Base-by-base conservation (phyloP, 1,284 basidiomycete genomes). In the Trichosporon sp. region DNA sequence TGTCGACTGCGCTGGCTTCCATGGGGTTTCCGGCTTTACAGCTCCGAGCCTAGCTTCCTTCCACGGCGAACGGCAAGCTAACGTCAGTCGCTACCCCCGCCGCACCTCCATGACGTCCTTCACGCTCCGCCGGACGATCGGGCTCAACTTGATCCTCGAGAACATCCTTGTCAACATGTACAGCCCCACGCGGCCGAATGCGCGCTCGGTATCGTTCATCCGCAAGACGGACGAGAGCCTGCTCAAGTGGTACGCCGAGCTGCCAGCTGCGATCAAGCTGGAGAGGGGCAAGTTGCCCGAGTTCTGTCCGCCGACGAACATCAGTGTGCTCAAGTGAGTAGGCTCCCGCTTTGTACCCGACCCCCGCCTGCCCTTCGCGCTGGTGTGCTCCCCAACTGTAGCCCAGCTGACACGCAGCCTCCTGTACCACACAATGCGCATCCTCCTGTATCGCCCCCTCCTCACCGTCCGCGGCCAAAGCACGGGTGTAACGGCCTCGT, bases 101-200 rank as follows among this genome's bases (percentile, higher is more conserved):
- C 62, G 61, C 5, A 60, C 59, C 6, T 58, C 59, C 9, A 59
- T 63, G 61, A 66, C 61, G 13, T 60, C 59, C 14, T 69, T 54
- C 23, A 54, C 63, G 21, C 60, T 68, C 25, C 54, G 58, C 4
- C 64, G 69, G 54, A 63, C 63, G 6, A 44, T 63, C 21, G 52
- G 61, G 44, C 68, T 71, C 3, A 65, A 71, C 56, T 60, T 66
- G 52, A 71, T 71, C 56, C 68, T 71, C 49, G 70, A 71, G 46
- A 64, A 59, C 6, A 71, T 71, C 49, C 65, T 71, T 7, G 63
- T 66, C 54, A 69, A 69, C 66, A 71, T 71, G 70, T 71, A 71
- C 60, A 64, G 61, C 3, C 68, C 68, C 0, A 65, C 69, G 31
- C 65, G 70, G 4, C 70, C 70, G 3, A 63, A 71, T 19, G 70